Evolutionary conservation across 106 monocot species (phyloP).

Genomic region (Ottelia alismoides): DNA sequence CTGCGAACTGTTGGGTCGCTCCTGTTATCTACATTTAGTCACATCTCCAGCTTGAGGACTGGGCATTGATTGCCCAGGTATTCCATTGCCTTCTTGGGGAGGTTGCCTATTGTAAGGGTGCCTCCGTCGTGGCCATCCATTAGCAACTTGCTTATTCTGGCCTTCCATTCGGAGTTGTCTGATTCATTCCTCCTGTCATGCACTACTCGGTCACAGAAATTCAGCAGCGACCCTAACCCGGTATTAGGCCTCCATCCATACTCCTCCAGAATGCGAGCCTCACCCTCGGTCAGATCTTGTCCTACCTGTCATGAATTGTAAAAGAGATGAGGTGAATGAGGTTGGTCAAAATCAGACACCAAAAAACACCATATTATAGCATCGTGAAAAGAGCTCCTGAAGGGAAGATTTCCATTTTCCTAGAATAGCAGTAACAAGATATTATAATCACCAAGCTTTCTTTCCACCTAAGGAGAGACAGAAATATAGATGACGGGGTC

Average conservation of each 20-base stretch:
- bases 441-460: no score
- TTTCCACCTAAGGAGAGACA: no score
- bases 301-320: constrained; percentile 67
- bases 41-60: constrained; percentile 22
- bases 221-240: constrained; percentile 78
- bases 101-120: constrained; percentile 17
- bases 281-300: constrained; percentile 68
- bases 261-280: constrained; percentile 57
- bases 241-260: constrained; percentile 71
- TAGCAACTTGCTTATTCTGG: constrained; percentile 67
- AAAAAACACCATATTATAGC: no score
- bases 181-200: constrained; percentile 62
- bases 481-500: no score
- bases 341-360: no score
- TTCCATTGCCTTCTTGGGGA: constrained; percentile 37
- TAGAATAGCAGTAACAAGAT: no score
- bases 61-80: constrained; percentile 8
- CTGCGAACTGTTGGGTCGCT: no score
- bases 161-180: constrained; percentile 50
- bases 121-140: constrained; percentile 60
- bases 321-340: no score
- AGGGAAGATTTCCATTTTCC: no score
- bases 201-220: constrained; percentile 79
- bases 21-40: no score
- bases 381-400: no score